Base-by-base conservation (phyloP, 306 rosid species). In the Pterocarpus macrocarpus region DNA sequence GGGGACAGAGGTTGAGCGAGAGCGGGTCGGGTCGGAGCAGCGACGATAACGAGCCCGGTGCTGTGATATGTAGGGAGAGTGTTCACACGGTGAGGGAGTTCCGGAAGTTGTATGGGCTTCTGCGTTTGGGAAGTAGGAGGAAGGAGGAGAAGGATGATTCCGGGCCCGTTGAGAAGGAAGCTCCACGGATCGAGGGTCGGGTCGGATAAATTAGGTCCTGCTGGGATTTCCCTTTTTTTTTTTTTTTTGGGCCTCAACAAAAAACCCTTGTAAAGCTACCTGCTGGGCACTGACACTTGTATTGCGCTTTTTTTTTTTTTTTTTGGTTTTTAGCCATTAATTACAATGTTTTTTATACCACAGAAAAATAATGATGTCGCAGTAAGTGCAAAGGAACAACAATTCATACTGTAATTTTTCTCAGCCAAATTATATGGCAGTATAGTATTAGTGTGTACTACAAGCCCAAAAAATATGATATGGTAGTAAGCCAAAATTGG, bases 101-200 rank as follows among this genome's bases (percentile, higher is more conserved):
- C 22, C 56, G 95, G 52, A 95, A 91, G 13, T 47, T 95, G 59
- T 95, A 95, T 69, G 99, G 99, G 74, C 90, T 95, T 58, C n/a
- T 95, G 39, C 82, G 87, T 10, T 41, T 93, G 85, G 98, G 98
- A 1, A 92, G 95, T 12, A 69, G 91, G 71, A 90, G 89, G 73
- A 93, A 93, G 79, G 92, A 90, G 12, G 97, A 91, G 47, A 34
- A 63, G 5, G 28, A 3, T 32, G 49, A 82, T 65, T 44, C 85
- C 9, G 84, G 80, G 82, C 82, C 86, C 22, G 17, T 70, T 6
- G 90, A 87, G 14, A 87, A 83, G 62, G 90, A 90, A 0, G 74
- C 80, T 32, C 69, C 77, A 6, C 75, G 81, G 1, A 81, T 81
- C 0, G 80, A 79, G 44, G 74, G 67, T 30, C 63, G 76, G 84